phyloP scores from a whole-genome alignment of 768 basidiomycete genomes.

The Saitozyma sp. region DNA sequence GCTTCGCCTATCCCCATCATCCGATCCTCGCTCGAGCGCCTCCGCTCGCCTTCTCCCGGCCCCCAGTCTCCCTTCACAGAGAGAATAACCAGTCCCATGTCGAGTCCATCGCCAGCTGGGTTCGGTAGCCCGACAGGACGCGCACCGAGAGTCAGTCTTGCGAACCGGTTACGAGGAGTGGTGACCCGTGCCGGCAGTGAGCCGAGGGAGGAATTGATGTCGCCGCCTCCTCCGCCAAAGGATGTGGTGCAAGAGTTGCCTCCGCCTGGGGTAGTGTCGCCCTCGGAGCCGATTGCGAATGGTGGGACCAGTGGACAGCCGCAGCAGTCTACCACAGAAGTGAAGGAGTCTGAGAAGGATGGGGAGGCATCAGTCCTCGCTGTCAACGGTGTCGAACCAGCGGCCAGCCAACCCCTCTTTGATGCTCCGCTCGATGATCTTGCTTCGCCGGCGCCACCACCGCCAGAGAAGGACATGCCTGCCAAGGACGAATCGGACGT shows the following conservation, averaged over 20 bases:
- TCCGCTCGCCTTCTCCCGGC: background rate
- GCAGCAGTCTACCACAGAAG: no score
- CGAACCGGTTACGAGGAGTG: slow-evolving; percentile 15
- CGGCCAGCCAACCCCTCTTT: background rate
- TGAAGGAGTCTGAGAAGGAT: no score
- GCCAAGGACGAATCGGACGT: background rate
- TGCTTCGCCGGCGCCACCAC: background rate
- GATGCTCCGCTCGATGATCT: background rate
- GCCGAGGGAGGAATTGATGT: no score
- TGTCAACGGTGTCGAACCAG: no score
- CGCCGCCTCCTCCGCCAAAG: no score
- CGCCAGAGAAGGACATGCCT: background rate
- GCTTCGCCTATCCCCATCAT: background rate
- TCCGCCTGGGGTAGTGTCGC: no score
- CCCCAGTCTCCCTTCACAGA: background rate
- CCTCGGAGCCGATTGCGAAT: no score
- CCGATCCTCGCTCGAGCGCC: slow-evolving; percentile 6
- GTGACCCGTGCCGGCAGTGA: slow-evolving; percentile 11
- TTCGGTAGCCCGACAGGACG: background rate
- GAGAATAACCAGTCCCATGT: no score
- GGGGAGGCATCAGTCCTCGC: no score
- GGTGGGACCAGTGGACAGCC: no score
- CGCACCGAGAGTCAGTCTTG: slow-evolving; percentile 12
- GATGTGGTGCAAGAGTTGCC: no score
- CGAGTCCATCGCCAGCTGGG: background rate